Conservation (phyloP, 345 rosid genomes). For the Pistacia integerrima region DNA sequence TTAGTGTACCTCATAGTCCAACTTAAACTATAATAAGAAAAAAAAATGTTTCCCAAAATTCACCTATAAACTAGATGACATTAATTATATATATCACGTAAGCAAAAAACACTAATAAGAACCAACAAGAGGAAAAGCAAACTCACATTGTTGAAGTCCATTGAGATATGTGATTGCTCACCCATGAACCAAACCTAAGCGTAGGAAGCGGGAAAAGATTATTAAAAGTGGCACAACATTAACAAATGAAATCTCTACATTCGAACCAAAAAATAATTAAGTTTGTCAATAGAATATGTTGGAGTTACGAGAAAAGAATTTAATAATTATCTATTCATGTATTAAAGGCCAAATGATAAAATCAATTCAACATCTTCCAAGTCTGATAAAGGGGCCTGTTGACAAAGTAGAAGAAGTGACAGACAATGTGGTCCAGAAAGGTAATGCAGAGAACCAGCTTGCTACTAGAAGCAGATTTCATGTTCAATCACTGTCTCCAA, state of each 20-base stretch:
- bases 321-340: neutral
- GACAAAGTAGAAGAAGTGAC: neutral
- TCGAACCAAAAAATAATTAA: neutral
- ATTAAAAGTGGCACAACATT: neutral
- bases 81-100: neutral
- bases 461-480: neutral
- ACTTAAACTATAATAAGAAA: neutral
- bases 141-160: slow-evolving; percentile 88
- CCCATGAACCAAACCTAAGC: slow-evolving; percentile 86
- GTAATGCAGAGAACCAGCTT: neutral
- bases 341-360: neutral
- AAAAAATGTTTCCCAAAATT: neutral
- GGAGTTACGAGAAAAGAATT: neutral
- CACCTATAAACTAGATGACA: slow-evolving; percentile 1
- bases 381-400: neutral
- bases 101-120: slow-evolving; percentile 5
- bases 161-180: slow-evolving; percentile 79
- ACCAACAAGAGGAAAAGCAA: slow-evolving; percentile 3
- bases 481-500: neutral
- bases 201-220: neutral
- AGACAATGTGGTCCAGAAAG: neutral
- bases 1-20: slow-evolving; percentile 9
- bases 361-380: neutral
- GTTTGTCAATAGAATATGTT: neutral
- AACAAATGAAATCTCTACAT: neutral